Percentiles rank a stretch among this genome's conserved stretches.
These are phyloP conservation scores for Neoscytalidium dimidiatum DNA, from an alignment of 2,329 filamentous ascomycete genomes.

Conservation along the genomic window DNA sequence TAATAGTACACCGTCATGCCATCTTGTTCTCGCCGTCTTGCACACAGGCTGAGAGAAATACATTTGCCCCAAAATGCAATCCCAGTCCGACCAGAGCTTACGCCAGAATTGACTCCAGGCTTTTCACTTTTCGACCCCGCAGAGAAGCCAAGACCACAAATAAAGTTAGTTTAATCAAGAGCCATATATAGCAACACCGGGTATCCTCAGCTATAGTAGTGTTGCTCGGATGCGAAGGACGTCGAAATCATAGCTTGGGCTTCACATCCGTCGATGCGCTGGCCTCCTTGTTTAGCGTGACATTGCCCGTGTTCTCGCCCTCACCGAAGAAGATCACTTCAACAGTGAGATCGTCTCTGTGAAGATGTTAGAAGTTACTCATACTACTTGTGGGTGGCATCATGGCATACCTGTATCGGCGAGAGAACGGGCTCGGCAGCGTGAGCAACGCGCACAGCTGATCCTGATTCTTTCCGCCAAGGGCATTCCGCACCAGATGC, in stretches of 20 bases:
- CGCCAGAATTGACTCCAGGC: neutral
- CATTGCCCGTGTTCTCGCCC: conserved; percentile 71
- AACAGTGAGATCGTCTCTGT: conserved; percentile 89
- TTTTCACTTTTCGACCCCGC: neutral
- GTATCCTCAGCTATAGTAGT: conserved; percentile 13
- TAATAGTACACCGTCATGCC: neutral
- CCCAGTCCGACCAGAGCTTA: neutral
- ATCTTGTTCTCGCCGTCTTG: neutral
- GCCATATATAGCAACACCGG: conserved; percentile 7
- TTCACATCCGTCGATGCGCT: conserved; percentile 54
- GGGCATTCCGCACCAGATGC: conserved; percentile 90
- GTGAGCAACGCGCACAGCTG: conserved; percentile 92
- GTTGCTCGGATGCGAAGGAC: neutral
- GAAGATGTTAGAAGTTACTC: conserved; percentile 26
- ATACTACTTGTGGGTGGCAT: neutral
- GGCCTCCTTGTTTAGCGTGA: conserved; percentile 84
- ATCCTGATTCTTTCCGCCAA: conserved; percentile 90
- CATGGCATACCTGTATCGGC: conserved; percentile 76
- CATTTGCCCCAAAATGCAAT: neutral
- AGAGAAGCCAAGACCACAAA: neutral
- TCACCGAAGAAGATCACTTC: conserved; percentile 99
- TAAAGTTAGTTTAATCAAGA: neutral
- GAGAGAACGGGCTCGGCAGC: conserved; percentile 84
- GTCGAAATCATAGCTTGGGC: conserved; percentile 10
- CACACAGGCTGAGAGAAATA: neutral